Evolutionary conservation across 495 filamentous ascomycete genomes (phyloP).

Genomic region (Letharia columbiana): DNA sequence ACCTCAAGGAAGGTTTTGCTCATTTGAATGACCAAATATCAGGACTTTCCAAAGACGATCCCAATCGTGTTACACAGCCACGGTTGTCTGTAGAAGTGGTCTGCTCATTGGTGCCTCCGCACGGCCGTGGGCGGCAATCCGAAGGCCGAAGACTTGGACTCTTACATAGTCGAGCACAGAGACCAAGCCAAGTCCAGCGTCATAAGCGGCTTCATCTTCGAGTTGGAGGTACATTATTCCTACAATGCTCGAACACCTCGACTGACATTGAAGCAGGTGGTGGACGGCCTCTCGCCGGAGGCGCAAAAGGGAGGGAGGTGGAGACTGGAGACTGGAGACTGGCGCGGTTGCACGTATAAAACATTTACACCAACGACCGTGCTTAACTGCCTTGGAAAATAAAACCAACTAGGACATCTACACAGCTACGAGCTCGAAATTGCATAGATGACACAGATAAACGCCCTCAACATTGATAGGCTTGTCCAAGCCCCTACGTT

Average conservation of each 20-base stretch:
- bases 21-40: not conserved
- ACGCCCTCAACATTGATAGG: constrained; percentile 9
- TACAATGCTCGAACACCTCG: not conserved
- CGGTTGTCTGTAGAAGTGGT: not conserved
- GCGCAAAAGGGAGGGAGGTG: constrained; percentile 18
- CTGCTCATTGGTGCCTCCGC: not conserved
- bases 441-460: constrained; percentile 16
- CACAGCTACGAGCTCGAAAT: constrained; percentile 3
- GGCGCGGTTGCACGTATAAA: constrained; percentile 11
- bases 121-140: not conserved
- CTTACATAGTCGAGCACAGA: not conserved
- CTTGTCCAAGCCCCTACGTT: constrained; percentile 10
- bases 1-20: not conserved
- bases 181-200: constrained; percentile 5
- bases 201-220: not conserved
- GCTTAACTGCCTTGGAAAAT: not conserved
- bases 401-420: too few species aligned
- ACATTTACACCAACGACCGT: not conserved
- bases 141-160: not conserved
- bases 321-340: constrained; percentile 17
- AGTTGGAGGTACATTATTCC: constrained; percentile 11
- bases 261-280: constrained; percentile 8
- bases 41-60: not conserved
- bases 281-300: constrained; percentile 16
- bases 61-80: not conserved